Evolutionary conservation across 2,329 filamentous ascomycete species (phyloP), one percentile per base, ranked within the genome.

Genomic region (Colletotrichum sp.): DNA sequence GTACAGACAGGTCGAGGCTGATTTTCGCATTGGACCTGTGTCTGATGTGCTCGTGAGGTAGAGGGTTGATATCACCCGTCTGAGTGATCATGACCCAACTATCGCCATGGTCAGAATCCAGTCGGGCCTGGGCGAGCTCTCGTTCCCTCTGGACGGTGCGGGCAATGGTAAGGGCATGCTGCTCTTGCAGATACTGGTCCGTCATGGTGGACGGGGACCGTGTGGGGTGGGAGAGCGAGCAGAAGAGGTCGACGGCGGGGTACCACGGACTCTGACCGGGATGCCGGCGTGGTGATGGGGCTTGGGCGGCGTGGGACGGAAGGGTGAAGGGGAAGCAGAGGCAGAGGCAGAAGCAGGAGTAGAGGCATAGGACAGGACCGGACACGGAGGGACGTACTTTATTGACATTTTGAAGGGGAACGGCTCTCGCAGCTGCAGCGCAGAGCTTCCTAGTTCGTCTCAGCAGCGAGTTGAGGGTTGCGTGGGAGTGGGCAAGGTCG

Each of bases 51-150:
- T 98, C 96, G 82, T 94, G 93, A 60, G 95, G 94, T 62, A 98
- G 91, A 81, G 94, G 95, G 82, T 97, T 93, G 85, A 98, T 97
- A 75, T 93, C 92, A 79, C 89, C 88, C 55, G 87, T 83, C 82
- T 94, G 91, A 82, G 94, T 92, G 81, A 98, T 92, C 96, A 98
- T 98, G 61, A 98, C 96, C 96, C 96, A 98, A 81, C 90, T 92
- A 82, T 86, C 84, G 80, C 84, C 84, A 83, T 91, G 87, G 87
- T 92, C 86, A 91, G 89, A 86, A 82, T 90, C 84, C 74, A 84
- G 65, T n/a, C 72, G 66, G 70, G 73, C 71, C 38, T 75, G 69
- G 15, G 77, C 72, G 30, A 73, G 70, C 34, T 78, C 82, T 60
- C 79, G 79, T 77, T 80, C 82, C 61, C 78, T 79, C 77, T 80